phyloP scores from a whole-genome alignment of 169 alveolate genomes.

The Cryptosporidium andersoni region DNA sequence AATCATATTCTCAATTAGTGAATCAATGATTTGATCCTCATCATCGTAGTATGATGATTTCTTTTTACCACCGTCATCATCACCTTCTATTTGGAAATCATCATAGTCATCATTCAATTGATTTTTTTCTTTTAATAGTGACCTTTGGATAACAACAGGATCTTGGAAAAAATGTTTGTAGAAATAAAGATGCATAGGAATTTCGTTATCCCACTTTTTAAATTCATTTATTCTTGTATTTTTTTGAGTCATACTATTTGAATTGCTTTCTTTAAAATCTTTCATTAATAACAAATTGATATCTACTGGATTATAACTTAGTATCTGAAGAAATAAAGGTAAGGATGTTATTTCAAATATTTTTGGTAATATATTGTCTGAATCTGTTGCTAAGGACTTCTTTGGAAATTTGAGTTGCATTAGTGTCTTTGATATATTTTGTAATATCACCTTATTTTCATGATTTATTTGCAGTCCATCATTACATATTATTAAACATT shows the following conservation, averaged over 20 bases:
- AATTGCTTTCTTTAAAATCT: not conserved
- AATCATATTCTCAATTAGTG: conserved; percentile 36
- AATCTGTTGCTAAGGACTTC: conserved; percentile 6
- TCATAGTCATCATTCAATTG: conserved; percentile 38
- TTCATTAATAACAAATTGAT: conserved; percentile 19
- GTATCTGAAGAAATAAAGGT: conserved; percentile 41
- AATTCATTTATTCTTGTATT: conserved; percentile 21
- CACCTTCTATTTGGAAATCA: conserved; percentile 44
- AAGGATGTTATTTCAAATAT: conserved; percentile 23
- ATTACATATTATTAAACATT: conserved; percentile 33
- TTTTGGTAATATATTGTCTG: conserved; percentile 3
- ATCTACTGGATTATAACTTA: conserved; percentile 53
- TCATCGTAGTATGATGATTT: not conserved
- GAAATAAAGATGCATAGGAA: conserved; percentile 46
- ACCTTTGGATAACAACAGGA: conserved; percentile 23
- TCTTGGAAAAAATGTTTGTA: conserved; percentile 51
- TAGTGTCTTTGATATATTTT: not conserved
- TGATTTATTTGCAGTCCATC: not conserved
- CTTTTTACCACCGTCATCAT: not conserved
- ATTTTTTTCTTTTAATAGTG: not conserved
- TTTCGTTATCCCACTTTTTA: conserved; percentile 39
- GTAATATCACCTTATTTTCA: not conserved
- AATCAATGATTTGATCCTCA: conserved; percentile 34
- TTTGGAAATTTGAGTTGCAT: not conserved
- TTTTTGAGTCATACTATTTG: not conserved